phyloP scores from a whole-genome alignment of 768 basidiomycete species.

The Tremella yokohamensis region DNA sequence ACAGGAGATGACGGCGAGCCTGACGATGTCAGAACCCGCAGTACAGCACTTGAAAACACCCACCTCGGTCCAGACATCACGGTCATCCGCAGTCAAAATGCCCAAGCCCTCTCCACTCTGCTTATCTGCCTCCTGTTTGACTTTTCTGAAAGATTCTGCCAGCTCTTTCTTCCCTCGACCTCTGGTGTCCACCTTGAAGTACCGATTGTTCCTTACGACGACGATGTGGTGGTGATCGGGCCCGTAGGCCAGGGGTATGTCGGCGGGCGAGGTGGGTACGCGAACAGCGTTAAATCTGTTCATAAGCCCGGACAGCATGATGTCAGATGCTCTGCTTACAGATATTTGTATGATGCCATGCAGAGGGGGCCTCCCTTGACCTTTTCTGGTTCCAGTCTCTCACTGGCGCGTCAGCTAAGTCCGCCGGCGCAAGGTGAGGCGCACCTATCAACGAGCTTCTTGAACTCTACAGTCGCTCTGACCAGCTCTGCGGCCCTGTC shows the following conservation, averaged over 20 bases:
- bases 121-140: constrained; percentile 75
- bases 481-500: constrained; percentile 75
- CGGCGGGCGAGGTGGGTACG: constrained; percentile 75
- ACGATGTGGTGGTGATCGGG: constrained; percentile 79
- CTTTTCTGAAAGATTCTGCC: constrained; percentile 63
- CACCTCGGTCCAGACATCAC: constrained; percentile 85
- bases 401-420: constrained; percentile 52
- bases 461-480: constrained; percentile 80
- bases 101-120: constrained; percentile 62
- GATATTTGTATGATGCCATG: constrained; percentile 93
- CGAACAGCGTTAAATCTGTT: constrained; percentile 82
- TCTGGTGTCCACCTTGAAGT: constrained; percentile 74
- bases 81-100: constrained; percentile 79
- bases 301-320: neutral
- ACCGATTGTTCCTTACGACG: constrained; percentile 84
- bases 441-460: constrained; percentile 76
- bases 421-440: constrained; percentile 31
- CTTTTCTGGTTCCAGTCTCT: constrained; percentile 82
- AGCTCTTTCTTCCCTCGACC: constrained; percentile 66
- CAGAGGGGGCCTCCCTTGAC: constrained; percentile 67
- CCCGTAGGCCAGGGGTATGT: constrained; percentile 73
- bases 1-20: constrained; percentile 66
- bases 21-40: constrained; percentile 12
- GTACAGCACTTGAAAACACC: constrained; percentile 14
- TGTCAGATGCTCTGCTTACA: constrained; percentile 55